Evolutionary conservation across 257 asterid genomes (phyloP).

Genomic region (Lantana camara): DNA sequence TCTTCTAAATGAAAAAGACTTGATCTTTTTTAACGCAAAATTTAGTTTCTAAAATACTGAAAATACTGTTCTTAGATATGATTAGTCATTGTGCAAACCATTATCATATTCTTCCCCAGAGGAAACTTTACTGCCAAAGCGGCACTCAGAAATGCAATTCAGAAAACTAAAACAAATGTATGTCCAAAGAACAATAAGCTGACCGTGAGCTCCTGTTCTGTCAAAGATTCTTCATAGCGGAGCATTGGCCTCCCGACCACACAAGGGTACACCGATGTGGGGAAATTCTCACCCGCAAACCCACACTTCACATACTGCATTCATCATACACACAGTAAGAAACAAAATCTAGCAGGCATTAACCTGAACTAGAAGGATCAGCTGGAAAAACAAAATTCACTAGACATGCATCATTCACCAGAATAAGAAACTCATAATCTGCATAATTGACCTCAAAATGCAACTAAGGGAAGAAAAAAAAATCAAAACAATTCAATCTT

Average conservation of each 20-base stretch:
- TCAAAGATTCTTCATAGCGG: slow-evolving; percentile 88
- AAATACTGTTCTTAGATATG: too few species aligned
- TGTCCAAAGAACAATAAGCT: slow-evolving; percentile 25
- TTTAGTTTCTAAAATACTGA: too few species aligned
- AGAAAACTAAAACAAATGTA: slow-evolving; percentile 15
- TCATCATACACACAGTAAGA: slow-evolving; percentile 19
- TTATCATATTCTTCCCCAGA: neutral
- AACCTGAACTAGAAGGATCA: slow-evolving; percentile 14
- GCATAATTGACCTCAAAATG: neutral
- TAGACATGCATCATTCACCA: neutral
- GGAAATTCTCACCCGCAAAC: slow-evolving; percentile 93
- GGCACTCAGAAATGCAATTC: too few species aligned
- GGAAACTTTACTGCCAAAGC: too few species aligned
- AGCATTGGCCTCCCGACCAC: slow-evolving; percentile 99
- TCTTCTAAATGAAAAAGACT: too few species aligned
- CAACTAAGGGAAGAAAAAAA: neutral
- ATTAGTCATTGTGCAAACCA: too few species aligned
- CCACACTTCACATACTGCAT: slow-evolving; percentile 98
- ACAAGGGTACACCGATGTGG: slow-evolving; percentile 94
- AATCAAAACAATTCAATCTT: slow-evolving; percentile 7
- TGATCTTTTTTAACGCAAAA: too few species aligned
- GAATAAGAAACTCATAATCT: neutral
- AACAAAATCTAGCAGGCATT: slow-evolving; percentile 9
- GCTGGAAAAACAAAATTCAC: slow-evolving; percentile 1
- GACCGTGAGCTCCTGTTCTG: slow-evolving; percentile 91